Evolutionary conservation across 1,284 basidiomycete genomes (phyloP).

Genomic region (Cerrena zonata): DNA sequence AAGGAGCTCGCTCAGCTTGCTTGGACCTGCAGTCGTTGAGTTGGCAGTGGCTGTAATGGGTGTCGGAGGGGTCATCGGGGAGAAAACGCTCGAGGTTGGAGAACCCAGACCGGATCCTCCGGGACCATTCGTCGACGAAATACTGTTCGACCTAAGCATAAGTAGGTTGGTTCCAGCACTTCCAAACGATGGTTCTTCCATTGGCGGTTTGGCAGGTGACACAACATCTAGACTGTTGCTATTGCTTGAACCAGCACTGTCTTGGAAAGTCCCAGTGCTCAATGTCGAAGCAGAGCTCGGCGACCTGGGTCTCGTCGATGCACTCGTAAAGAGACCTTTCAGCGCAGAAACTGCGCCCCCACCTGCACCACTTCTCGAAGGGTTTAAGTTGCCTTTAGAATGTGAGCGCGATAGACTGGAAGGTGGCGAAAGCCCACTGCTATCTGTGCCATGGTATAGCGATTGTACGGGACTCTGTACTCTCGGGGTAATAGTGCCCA

Average conservation of each 20-base stretch:
- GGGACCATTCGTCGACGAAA: conserved; percentile 22
- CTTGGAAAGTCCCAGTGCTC: conserved; percentile 20
- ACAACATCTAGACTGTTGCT: conserved; percentile 3
- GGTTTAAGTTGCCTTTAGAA: conserved; percentile 3
- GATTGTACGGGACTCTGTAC: conserved; percentile 12
- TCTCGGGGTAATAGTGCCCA: conserved; percentile 1
- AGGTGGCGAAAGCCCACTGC: conserved; percentile 8
- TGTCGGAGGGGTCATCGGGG: conserved; percentile 16
- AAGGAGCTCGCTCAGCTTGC: conserved; percentile 4
- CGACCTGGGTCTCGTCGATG: conserved; percentile 48
- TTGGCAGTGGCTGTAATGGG: conserved; percentile 7
- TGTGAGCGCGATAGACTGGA: conserved; percentile 12
- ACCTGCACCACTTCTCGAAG: conserved; percentile 5
- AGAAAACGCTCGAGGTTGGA: conserved; percentile 10
- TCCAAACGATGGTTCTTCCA: conserved; percentile 44
- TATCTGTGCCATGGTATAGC: conserved; percentile 5
- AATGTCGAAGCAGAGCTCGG: conserved; percentile 30
- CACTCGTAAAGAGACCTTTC: conserved; percentile 50
- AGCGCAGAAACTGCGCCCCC: conserved; percentile 37
- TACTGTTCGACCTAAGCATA: conserved; percentile 39
- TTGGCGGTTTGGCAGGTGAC: conserved; percentile 20
- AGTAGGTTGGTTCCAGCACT: conserved; percentile 49
- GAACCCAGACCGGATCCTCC: conserved; percentile 5
- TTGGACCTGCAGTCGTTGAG: background rate
- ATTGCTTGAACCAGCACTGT: conserved; percentile 16